Percentiles rank a stretch among this genome's conserved stretches.
These are phyloP conservation scores for Bauhinia variegata DNA, from an alignment of 306 rosid genomes.

Conservation along the genomic window DNA sequence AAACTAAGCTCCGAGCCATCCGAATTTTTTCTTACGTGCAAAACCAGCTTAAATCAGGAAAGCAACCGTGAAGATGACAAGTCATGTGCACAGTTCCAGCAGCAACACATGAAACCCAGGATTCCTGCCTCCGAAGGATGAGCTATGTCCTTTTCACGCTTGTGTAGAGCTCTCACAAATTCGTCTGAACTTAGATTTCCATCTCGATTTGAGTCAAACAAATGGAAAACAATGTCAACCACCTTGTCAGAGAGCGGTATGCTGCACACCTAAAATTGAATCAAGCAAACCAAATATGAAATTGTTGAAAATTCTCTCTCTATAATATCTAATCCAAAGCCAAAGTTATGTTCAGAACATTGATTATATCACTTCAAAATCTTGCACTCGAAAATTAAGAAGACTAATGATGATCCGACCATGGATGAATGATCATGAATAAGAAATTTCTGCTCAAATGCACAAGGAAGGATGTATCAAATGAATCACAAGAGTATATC, in stretches of 20 bases:
- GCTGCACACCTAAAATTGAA: slow-evolving; percentile 72
- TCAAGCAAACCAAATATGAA: not conserved
- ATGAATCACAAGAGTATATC: not conserved
- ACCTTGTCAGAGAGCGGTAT: slow-evolving; percentile 60
- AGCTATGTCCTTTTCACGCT: slow-evolving; percentile 64
- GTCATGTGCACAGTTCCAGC: slow-evolving; percentile 37
- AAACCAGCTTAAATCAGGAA: slow-evolving; percentile 8
- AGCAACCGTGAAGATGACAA: slow-evolving; percentile 19
- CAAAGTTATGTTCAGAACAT: no score
- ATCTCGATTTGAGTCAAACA: slow-evolving; percentile 76
- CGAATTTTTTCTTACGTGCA: not conserved
- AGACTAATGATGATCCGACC: not conserved
- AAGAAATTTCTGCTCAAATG: no score
- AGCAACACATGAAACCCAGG: slow-evolving; percentile 48
- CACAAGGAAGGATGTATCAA: not conserved
- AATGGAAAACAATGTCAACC: slow-evolving; percentile 69
- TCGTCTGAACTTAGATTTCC: slow-evolving; percentile 69
- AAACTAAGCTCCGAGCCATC: slow-evolving; percentile 8
- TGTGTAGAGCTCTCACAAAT: slow-evolving; percentile 64
- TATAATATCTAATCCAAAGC: no score
- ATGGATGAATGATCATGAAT: no score
- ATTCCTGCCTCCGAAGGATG: slow-evolving; percentile 67
- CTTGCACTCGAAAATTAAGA: not conserved
- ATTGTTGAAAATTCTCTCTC: not conserved
- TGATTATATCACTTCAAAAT: no score